phyloP scores from a whole-genome alignment of 129 eudicot genomes.

The Erigeron canadensis region DNA sequence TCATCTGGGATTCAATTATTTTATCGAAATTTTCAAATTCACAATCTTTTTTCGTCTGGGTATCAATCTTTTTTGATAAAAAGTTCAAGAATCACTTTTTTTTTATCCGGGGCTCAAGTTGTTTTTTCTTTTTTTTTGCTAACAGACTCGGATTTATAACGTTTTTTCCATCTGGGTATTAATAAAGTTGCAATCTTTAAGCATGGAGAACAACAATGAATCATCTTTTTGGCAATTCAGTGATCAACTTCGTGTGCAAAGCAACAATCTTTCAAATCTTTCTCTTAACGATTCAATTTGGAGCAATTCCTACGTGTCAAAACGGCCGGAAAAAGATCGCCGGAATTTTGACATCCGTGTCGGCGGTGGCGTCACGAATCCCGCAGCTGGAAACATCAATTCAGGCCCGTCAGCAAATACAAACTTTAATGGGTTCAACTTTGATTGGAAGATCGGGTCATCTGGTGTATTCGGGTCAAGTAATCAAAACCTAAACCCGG shows the following conservation, averaged over 20 bases:
- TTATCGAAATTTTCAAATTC: neutral
- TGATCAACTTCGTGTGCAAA: conserved; percentile 80
- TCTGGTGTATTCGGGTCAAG: conserved; percentile 24
- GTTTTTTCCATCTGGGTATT: neutral
- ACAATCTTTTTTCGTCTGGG: neutral
- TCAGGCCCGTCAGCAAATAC: neutral
- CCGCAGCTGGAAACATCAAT: conserved; percentile 6
- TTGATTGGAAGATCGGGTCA: conserved; percentile 65
- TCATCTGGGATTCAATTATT: neutral
- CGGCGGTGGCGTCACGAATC: conserved; percentile 43
- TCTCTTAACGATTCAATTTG: conserved; percentile 91
- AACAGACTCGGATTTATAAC: neutral
- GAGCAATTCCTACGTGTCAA: conserved; percentile 60
- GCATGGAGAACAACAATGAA: conserved; percentile 54
- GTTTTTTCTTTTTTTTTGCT: neutral
- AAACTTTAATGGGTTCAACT: conserved; percentile 56
- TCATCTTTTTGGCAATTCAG: conserved; percentile 90
- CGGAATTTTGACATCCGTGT: conserved; percentile 84
- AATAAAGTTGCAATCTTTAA: neutral
- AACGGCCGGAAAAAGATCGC: conserved; percentile 58
- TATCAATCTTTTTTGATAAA: neutral
- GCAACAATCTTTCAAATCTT: conserved; percentile 54
- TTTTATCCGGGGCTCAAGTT: conserved; percentile 16
- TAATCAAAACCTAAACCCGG: conserved; percentile 11
- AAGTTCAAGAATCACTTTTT: neutral